Evolutionary conservation across 306 rosid genomes (phyloP).

Genomic region (Ormosia semicastrata): DNA sequence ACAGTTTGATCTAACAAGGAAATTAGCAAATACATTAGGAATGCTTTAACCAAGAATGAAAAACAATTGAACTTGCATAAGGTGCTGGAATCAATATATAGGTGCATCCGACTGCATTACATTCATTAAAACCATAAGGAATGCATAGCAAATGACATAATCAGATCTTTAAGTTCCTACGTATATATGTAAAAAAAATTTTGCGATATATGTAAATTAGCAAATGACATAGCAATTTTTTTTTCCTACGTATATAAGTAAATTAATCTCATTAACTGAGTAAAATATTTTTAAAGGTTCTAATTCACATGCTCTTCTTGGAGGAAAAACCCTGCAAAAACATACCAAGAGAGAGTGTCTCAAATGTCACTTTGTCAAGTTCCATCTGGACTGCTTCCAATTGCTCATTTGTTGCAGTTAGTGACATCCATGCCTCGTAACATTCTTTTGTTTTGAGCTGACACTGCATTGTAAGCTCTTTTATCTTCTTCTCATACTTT

Average conservation of each 20-base stretch:
- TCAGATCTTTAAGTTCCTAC: constrained; percentile 4
- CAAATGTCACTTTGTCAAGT: constrained; percentile 67
- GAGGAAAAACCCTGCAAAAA: not conserved
- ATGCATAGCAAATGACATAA: constrained; percentile 8
- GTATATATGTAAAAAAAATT: not conserved
- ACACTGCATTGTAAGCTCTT: constrained; percentile 66
- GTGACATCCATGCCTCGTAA: constrained; percentile 87
- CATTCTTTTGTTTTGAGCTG: constrained; percentile 79
- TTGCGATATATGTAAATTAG: not conserved
- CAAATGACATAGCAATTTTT: constrained; percentile 8
- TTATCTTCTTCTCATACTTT: constrained; percentile 70
- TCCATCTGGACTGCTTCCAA: constrained; percentile 70
- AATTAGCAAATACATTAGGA: constrained; percentile 29
- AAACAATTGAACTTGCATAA: not conserved
- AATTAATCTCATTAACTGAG: not conserved
- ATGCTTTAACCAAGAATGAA: not conserved
- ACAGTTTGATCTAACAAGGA: constrained; percentile 59
- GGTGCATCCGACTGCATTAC: not conserved
- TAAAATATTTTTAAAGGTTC: not conserved
- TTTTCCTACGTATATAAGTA: not conserved
- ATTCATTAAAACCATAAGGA: constrained; percentile 1
- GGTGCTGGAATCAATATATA: not conserved
- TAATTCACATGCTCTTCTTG: not conserved
- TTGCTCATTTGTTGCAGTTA: constrained; percentile 70
- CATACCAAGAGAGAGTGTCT: constrained; percentile 63